Evolutionary conservation across 192 early-diverging fungal genomes (phyloP).

Genomic region (Coemansia aciculifera): DNA sequence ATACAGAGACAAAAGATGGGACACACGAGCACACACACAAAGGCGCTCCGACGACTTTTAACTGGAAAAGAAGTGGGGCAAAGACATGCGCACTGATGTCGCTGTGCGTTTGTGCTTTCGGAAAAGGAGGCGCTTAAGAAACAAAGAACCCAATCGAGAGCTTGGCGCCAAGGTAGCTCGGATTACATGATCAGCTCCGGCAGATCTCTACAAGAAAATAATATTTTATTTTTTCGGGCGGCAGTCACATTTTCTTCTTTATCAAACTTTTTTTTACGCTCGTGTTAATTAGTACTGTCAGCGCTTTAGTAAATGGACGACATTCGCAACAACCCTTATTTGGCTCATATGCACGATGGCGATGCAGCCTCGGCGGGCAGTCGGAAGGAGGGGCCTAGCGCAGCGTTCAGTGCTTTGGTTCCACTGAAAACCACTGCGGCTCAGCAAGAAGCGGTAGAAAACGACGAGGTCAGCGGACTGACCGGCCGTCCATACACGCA

Average conservation of each 20-base stretch:
- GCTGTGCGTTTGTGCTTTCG: background rate
- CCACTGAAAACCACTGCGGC: slow-evolving; percentile 63
- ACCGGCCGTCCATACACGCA: slow-evolving; percentile 76
- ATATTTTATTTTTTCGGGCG: background rate
- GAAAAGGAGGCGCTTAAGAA: background rate
- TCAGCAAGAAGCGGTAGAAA: slow-evolving; percentile 79
- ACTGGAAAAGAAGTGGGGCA: background rate
- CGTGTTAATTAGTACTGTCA: background rate
- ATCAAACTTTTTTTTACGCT: background rate
- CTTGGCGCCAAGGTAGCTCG: background rate
- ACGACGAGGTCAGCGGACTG: slow-evolving; percentile 74
- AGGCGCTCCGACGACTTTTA: background rate
- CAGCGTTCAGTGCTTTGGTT: slow-evolving; percentile 36
- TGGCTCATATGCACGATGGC: slow-evolving; percentile 49
- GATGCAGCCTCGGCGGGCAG: slow-evolving; percentile 5
- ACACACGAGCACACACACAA: background rate
- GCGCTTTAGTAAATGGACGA: slow-evolving; percentile 24
- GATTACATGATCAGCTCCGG: slow-evolving; percentile 4
- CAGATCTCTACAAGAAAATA: background rate
- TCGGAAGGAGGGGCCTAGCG: slow-evolving; percentile 6
- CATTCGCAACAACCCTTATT: slow-evolving; percentile 48
- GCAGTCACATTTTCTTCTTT: background rate
- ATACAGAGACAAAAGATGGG: background rate
- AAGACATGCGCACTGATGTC: background rate
- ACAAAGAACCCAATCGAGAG: background rate